Base-by-base conservation (phyloP, 1,139 yeast species). In the Candida pseudoviswanathii region DNA sequence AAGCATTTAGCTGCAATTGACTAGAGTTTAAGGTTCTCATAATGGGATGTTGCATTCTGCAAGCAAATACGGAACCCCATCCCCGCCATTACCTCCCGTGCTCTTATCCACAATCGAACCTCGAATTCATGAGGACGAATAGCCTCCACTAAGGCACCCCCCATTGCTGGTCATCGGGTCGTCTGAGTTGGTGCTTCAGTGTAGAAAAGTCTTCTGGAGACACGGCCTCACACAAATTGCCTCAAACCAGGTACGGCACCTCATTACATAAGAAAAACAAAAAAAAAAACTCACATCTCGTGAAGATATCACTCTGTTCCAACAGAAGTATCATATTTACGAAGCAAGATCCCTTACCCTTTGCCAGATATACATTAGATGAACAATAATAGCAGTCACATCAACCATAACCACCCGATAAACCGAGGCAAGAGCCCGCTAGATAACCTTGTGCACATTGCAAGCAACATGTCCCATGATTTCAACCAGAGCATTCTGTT, bases 371-470 rank as follows among this genome's bases (percentile, higher is more conserved):
- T 25, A 37, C 9, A 10, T 10, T 41, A 36, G 30, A 36, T 41
- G 41, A 32, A 29, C 22, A 36, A 11, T n/a, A 27, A 24, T 10
- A 30, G 10, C 11, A 27, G 5, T 16, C 37, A 40, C n/a, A 36
- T 6, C 9, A 22, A 37, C 16, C 37, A 33, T 10, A 37, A 22
- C 16, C 24, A 37, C 25, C 41, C 41, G 4, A 46, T 27, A 24
- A 37, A 39, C 7, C 43, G 47, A 24, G 44, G 45, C 49, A 54
- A 30, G 55, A 60, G 56, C 44, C 67, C 76, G 30, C 63, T 76
- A 37, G 77, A 75, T 51, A 71, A 64, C 51, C 64, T 76, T 56
- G 80, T 77, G 2, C 78, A 72, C 54, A 72, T 74, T 8, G 80
- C 80, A 31, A 51, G 48, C 49, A 72, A 73, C 55, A 74, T 75